Evolutionary conservation across 2,329 filamentous ascomycete species (phyloP), one percentile per base, ranked within the genome.

Genomic region (Pseudocercospora ulei): DNA sequence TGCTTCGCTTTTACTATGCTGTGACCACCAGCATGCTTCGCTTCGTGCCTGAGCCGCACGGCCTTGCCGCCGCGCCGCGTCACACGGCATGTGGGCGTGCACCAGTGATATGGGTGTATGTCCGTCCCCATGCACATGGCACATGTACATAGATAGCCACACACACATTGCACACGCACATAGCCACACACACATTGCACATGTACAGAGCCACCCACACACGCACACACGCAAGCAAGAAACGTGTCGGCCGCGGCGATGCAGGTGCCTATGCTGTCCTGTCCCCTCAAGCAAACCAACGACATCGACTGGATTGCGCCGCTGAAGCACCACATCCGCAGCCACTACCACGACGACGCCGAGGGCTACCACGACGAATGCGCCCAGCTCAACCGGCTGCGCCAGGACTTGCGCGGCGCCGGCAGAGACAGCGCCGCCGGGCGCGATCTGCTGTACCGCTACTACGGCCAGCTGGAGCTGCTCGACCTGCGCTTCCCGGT

Each of bases 241-340:
- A n/a, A n/a, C n/a, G 53, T 58, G 26, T 54, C 50, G 18, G 56
- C 56, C 36, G 51, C 51, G 42, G 86, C 84, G 80, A 73, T 82
- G 62, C 82, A 92, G 69, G 79, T 85, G 52, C 87, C 87, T 47
- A 96, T 96, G 88, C 80, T 96, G 55, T 92, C 86, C 55, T 80
- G 80, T 72, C 88, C 88, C 60, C 74, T 95, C 57, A 96, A 80
- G 66, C 75, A 78, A 62, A 98, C 90, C 50, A 94, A 87, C 71
- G 90, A 98, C 70, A 93, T 98, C 61, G 90, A 98, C 73, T 98
- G 90, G 90, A 73, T 96, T 50, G 72, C 74, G 31, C 90, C 90
- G 31, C 72, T 98, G 52, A 96, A 96, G 69, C 70, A 73, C 49
- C 95, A 96, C 68, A 98, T 98, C 56, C 76, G 86, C 51, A 75